These are phyloP conservation scores for Amaranthus tricolor DNA, from an alignment of 179 eudicot species.

Conservation along the genomic window DNA sequence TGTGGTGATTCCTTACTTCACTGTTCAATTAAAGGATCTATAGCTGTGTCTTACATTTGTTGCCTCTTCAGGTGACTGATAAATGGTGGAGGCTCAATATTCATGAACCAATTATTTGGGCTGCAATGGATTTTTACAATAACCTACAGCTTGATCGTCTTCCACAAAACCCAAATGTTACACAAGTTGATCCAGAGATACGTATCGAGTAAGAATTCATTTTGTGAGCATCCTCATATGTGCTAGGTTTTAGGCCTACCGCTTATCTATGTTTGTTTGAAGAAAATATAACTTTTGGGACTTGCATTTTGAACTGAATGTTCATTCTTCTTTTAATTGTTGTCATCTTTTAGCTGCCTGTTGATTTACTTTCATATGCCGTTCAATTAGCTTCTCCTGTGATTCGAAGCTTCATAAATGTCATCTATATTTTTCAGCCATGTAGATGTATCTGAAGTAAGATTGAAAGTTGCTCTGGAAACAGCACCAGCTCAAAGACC, in stretches of 20 bases:
- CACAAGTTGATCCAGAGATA: slow-evolving; percentile 99
- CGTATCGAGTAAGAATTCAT: slow-evolving; percentile 73
- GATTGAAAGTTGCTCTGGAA: slow-evolving; percentile 84
- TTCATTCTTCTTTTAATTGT: background rate
- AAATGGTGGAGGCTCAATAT: slow-evolving; percentile 83
- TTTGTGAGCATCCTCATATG: slow-evolving; percentile 6
- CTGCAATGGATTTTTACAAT: slow-evolving; percentile 71
- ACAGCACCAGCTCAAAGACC: slow-evolving; percentile 97
- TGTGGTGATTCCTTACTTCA: too few relatives aligned
- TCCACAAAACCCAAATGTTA: slow-evolving; percentile 58
- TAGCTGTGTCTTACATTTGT: slow-evolving; percentile 8
- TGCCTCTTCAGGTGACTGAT: slow-evolving; percentile 71
- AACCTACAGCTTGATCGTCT: slow-evolving; percentile 84
- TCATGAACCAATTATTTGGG: slow-evolving; percentile 98
- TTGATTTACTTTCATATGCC: background rate
- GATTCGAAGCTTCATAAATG: background rate
- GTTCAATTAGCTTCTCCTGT: background rate
- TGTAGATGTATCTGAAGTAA: slow-evolving; percentile 88
- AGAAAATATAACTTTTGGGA: background rate
- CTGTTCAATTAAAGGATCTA: background rate
- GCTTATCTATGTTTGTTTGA: background rate
- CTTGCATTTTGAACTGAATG: background rate
- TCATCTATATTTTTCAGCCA: slow-evolving; percentile 47
- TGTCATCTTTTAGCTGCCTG: slow-evolving; percentile 1
- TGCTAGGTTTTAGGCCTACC: background rate